Percentiles rank a stretch among this genome's conserved stretches.
Conservation (phyloP, 2,329 filamentous ascomycete genomes). For the Delphinella strobiligena region DNA sequence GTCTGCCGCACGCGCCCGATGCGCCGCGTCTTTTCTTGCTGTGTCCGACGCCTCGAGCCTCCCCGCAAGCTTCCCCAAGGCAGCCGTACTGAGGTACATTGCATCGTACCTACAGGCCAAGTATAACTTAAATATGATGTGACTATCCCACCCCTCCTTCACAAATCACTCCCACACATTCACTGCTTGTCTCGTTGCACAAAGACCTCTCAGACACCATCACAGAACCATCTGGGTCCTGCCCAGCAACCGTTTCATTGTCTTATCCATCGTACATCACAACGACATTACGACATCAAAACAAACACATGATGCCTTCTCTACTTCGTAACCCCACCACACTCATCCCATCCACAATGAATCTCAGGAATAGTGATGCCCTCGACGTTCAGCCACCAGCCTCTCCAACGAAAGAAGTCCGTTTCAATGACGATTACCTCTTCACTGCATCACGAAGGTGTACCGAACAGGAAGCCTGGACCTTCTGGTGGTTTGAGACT, state of each 20-base stretch:
- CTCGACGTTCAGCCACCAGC: conserved; percentile 9
- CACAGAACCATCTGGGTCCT: too few species aligned
- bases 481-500: conserved; percentile 35
- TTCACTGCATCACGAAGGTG: conserved; percentile 26
- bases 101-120: not conserved
- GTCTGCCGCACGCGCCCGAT: not conserved
- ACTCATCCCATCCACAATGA: not conserved
- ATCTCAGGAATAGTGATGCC: not conserved
- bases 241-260: too few species aligned
- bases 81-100: not conserved
- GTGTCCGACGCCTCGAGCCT: not conserved
- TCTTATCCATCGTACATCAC: too few species aligned
- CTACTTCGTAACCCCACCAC: conserved; percentile 1
- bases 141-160: too few species aligned
- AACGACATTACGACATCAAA: not conserved
- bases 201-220: too few species aligned
- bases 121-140: too few species aligned
- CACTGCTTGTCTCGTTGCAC: too few species aligned
- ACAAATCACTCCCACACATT: too few species aligned
- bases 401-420: conserved; percentile 19
- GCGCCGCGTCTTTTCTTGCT: not conserved
- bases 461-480: conserved; percentile 31
- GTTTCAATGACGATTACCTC: conserved; percentile 11
- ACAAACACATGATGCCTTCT: not conserved
- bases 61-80: not conserved